These are phyloP conservation scores for Lipomyces starkeyi DNA, from an alignment of 805 yeast species.

Conservation along the genomic window DNA sequence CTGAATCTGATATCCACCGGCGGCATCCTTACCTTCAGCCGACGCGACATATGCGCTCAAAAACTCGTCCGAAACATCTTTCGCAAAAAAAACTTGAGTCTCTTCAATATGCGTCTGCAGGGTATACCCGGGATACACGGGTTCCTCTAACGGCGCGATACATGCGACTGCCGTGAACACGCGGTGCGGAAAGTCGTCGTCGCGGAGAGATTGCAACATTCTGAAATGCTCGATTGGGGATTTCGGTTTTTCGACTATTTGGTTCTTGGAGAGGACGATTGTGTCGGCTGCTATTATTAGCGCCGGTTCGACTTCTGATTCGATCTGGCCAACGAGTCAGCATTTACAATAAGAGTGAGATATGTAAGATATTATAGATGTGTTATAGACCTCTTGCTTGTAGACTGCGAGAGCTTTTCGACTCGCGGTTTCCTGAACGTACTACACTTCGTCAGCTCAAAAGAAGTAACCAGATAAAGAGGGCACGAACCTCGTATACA, in stretches of 20 bases:
- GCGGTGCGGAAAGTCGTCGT: slow-evolving; percentile 52
- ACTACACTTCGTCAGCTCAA: slow-evolving; percentile 45
- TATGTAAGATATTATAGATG: slow-evolving; percentile 13
- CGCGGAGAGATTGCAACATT: slow-evolving; percentile 57
- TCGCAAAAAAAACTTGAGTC: slow-evolving; percentile 50
- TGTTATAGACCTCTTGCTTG: slow-evolving; percentile 46
- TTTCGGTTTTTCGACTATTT: slow-evolving; percentile 81
- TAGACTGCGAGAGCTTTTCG: slow-evolving; percentile 72
- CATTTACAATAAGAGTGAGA: not conserved
- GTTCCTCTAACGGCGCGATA: slow-evolving; percentile 51
- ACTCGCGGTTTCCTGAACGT: slow-evolving; percentile 72
- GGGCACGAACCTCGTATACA: slow-evolving; percentile 52
- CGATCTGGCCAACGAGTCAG: slow-evolving; percentile 38
- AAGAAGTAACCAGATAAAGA: not conserved
- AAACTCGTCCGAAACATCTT: slow-evolving; percentile 58
- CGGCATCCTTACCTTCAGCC: slow-evolving; percentile 79
- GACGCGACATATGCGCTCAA: slow-evolving; percentile 66
- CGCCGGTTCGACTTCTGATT: slow-evolving; percentile 45
- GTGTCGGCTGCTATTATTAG: slow-evolving; percentile 76
- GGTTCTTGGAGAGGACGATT: slow-evolving; percentile 62
- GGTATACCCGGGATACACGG: slow-evolving; percentile 52
- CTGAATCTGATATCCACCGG: slow-evolving; percentile 93
- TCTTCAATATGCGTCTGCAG: slow-evolving; percentile 51
- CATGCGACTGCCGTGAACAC: slow-evolving; percentile 64
- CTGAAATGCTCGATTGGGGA: slow-evolving; percentile 56